Evolutionary conservation across 2,329 filamentous ascomycete species (phyloP).

Genomic region (Bertia moriformis): DNA sequence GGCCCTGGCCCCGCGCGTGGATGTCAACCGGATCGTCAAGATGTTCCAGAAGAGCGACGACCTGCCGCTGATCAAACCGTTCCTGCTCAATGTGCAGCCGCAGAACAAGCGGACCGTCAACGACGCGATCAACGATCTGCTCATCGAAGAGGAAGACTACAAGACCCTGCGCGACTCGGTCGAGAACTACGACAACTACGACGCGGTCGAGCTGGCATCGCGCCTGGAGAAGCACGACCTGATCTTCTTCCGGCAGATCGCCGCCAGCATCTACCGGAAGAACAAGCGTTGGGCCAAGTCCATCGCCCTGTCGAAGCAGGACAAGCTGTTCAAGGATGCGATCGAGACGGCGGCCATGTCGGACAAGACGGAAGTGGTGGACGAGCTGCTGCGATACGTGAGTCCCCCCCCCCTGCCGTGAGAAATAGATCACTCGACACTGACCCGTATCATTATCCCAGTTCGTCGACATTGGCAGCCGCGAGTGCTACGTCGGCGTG

Average conservation of each 20-base stretch:
- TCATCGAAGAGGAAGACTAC: constrained; percentile 98
- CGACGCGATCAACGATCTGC: constrained; percentile 88
- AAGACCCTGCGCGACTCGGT: constrained; percentile 96
- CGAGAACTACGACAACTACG: constrained; percentile 98
- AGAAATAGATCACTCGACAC: too few species aligned
- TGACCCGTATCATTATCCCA: constrained; percentile 30
- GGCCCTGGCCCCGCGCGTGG: constrained; percentile 78
- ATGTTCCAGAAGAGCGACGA: constrained; percentile 99
- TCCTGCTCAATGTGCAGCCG: constrained; percentile 85
- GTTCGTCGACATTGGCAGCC: constrained; percentile 98
- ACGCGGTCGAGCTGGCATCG: constrained; percentile 79
- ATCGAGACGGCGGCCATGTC: constrained; percentile 95
- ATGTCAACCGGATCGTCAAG: constrained; percentile 93
- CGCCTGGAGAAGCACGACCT: constrained; percentile 94
- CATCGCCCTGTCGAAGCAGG: constrained; percentile 92
- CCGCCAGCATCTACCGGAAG: constrained; percentile 96
- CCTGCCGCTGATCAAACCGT: constrained; percentile 94
- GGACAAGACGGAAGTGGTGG: constrained; percentile 76
- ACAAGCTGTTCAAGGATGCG: constrained; percentile 98
- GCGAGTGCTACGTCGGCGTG: constrained; percentile 99
- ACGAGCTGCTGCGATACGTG: constrained; percentile 92
- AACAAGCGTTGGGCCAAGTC: constrained; percentile 99
- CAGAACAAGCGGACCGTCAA: constrained; percentile 99
- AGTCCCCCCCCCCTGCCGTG: constrained; percentile 34
- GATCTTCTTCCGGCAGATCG: constrained; percentile 98